These are phyloP conservation scores for Aulographum hederae DNA, from an alignment of 2,329 filamentous ascomycete genomes.

Conservation along the genomic window DNA sequence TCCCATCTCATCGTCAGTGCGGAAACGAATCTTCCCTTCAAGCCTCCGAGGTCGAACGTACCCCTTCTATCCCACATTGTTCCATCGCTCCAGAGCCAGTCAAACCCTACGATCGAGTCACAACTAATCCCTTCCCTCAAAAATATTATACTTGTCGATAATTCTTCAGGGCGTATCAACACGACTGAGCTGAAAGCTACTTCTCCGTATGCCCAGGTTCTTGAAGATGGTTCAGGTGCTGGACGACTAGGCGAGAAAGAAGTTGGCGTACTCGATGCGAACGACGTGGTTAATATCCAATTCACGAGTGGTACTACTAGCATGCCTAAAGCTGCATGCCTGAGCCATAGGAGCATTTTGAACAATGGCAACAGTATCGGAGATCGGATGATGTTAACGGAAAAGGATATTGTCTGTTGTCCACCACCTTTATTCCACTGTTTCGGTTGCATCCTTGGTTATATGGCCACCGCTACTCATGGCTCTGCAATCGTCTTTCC, in stretches of 20 bases:
- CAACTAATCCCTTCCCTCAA: conserved; percentile 48
- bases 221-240: conserved; percentile 25
- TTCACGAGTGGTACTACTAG: conserved; percentile 95
- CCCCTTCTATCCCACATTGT: conserved; percentile 36
- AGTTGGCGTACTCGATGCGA: conserved; percentile 24
- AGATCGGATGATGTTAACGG: conserved; percentile 61
- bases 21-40: conserved; percentile 64
- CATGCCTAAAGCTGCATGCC: conserved; percentile 75
- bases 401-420: conserved; percentile 49
- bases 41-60: conserved; percentile 40
- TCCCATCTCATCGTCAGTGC: conserved; percentile 67
- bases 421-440: conserved; percentile 44
- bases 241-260: conserved; percentile 9
- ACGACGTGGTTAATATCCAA: conserved; percentile 82
- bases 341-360: conserved; percentile 69
- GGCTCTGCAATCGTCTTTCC: conserved; percentile 73
- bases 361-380: conserved; percentile 86
- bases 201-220: conserved; percentile 25
- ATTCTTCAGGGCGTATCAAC: conserved; percentile 40
- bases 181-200: conserved; percentile 18
- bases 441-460: conserved; percentile 83
- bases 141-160: conserved; percentile 62
- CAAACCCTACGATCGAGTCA: conserved; percentile 19
- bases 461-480: conserved; percentile 83
- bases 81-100: conserved; percentile 23